Percentiles rank a stretch among this genome's conserved stretches.
Conservation (phyloP, 164 flowering plant species). For the Kingdonia uniflora region DNA sequence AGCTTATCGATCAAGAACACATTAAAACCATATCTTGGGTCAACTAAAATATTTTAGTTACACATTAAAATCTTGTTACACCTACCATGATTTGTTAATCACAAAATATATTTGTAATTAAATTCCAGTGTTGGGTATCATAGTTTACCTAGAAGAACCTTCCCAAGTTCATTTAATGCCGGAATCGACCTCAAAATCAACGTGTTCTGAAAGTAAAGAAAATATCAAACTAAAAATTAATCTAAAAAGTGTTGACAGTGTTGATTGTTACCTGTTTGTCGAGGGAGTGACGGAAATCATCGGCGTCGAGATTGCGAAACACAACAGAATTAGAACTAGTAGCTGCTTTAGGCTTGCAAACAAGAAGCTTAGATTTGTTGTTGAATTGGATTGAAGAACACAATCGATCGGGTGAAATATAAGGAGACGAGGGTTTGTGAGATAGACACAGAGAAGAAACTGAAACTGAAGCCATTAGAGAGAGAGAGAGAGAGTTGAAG, state of each 20-base stretch:
- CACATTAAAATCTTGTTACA: too few species aligned
- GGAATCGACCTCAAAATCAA: constrained; percentile 27
- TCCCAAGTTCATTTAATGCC: constrained; percentile 24
- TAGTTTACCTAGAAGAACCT: constrained; percentile 23
- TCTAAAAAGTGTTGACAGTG: too few species aligned
- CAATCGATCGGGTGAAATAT: neutral
- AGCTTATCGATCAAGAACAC: too few species aligned
- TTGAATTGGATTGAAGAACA: neutral
- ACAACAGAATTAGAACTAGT: constrained; percentile 9
- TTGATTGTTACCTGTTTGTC: constrained; percentile 25
- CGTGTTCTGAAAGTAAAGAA: constrained; percentile 28
- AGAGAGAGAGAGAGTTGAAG: neutral
- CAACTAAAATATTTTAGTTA: too few species aligned
- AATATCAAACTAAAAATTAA: neutral
- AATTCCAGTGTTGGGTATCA: too few species aligned
- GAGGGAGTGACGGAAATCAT: constrained; percentile 30
- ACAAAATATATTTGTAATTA: too few species aligned
- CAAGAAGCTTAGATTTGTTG: neutral
- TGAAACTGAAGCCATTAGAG: constrained; percentile 20
- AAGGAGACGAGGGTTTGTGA: neutral
- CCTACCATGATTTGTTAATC: too few species aligned
- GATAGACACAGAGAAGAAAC: constrained; percentile 10
- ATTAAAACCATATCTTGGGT: too few species aligned
- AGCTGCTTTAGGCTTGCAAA: neutral
- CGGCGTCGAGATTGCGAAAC: constrained; percentile 25